A percentile compares a stretch with the other conserved stretches of the same genome.
Conservation (phyloP, 2,329 filamentous ascomycete species). For the Xylaria sp. region DNA sequence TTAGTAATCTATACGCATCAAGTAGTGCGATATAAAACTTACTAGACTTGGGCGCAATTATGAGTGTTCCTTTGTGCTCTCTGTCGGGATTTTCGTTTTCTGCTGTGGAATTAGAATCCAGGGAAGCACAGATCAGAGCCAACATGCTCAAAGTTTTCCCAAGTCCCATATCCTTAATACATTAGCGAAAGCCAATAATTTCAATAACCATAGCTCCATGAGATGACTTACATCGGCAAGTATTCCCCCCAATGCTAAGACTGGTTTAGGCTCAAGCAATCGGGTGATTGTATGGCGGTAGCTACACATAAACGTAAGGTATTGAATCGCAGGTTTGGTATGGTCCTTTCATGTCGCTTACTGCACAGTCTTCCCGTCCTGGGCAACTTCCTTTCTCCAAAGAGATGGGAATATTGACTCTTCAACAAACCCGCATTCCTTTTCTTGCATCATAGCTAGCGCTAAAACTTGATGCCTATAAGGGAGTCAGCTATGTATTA, state of each 20-base stretch:
- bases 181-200: no score
- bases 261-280: not conserved
- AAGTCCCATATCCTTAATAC: constrained; percentile 25
- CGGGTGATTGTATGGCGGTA: constrained; percentile 18
- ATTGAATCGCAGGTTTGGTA: no score
- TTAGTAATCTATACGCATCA: no score
- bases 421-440: not conserved
- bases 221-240: constrained; percentile 22
- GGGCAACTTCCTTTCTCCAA: no score
- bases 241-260: constrained; percentile 2
- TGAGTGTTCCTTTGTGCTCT: no score
- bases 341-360: no score
- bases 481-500: no score
- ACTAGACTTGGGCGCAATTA: constrained; percentile 23
- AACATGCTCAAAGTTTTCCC: constrained; percentile 26
- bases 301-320: no score
- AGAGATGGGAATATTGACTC: constrained; percentile 2
- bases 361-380: no score
- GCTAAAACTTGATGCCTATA: constrained; percentile 20
- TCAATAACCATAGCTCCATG: no score
- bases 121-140: constrained; percentile 6
- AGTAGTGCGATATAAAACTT: no score
- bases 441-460: constrained; percentile 14
- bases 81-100: no score
- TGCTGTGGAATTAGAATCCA: constrained; percentile 3